Evolutionary conservation across 768 basidiomycete species (phyloP), one percentile per base, ranked within the genome.

Genomic region (Naganishia onofrii): DNA sequence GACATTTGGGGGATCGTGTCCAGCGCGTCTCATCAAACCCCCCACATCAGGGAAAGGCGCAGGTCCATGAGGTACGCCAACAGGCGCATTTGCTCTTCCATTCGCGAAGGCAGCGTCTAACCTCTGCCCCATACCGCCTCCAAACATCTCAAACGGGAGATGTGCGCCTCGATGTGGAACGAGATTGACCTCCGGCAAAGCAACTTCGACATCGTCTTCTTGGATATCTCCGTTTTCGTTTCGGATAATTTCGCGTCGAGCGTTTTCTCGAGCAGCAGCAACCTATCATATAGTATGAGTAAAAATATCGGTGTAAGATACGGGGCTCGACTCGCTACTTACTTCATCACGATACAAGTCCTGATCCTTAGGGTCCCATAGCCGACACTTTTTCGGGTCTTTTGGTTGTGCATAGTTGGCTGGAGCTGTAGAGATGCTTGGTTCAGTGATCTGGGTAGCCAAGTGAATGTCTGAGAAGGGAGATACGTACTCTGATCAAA

Each of bases 401-500:
- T 53, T 57, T 23, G 71, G 55, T 29, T 29, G 15, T 23, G 28
- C 48, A 28, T 65, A 70, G n/a, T 70, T 67, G 6, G 55, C 46
- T 6, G 69, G 68, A 34, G 32, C n/a, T n/a, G n/a, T n/a, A n/a
- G n/a, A n/a, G n/a, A n/a, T n/a, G n/a, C n/a, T n/a, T n/a, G n/a
- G n/a, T n/a, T n/a, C n/a, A n/a, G n/a, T n/a, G n/a, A n/a, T n/a
- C n/a, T n/a, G n/a, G n/a, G n/a, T n/a, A n/a, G n/a, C n/a, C n/a
- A n/a, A n/a, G n/a, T n/a, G n/a, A n/a, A n/a, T n/a, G n/a, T n/a
- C n/a, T n/a, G n/a, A n/a, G n/a, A n/a, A n/a, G n/a, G n/a, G n/a
- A n/a, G n/a, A n/a, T n/a, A n/a, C n/a, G n/a, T n/a, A n/a, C n/a
- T 71, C 55, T 74, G 76, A 55, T 78, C 76, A 64, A 80, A 80